Evolutionary conservation across 768 basidiomycete species (phyloP).

Genomic region (Mycena kentingensis): DNA sequence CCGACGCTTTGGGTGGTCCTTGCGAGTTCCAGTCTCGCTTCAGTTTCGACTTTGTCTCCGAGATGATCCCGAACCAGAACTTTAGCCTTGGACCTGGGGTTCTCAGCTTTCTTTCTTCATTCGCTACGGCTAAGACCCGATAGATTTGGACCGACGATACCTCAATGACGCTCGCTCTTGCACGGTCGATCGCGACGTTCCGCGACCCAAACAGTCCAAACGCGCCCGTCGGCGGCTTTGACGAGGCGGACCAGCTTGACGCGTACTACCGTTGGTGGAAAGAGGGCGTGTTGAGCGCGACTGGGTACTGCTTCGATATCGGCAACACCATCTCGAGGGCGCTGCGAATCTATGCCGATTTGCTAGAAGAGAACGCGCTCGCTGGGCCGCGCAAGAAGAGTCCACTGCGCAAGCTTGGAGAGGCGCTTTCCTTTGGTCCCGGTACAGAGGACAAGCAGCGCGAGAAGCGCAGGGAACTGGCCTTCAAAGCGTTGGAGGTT

Average conservation of each 20-base stretch:
- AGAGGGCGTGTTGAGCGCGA: slow-evolving; percentile 36
- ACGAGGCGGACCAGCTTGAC: slow-evolving; percentile 38
- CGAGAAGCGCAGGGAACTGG: slow-evolving; percentile 5
- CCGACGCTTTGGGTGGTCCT: slow-evolving; percentile 50
- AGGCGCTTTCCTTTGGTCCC: background rate
- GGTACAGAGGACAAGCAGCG: background rate
- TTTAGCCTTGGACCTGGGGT: slow-evolving; percentile 40
- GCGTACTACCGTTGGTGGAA: slow-evolving; percentile 38
- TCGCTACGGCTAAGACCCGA: no score
- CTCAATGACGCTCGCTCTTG: slow-evolving; percentile 48
- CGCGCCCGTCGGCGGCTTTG: slow-evolving; percentile 31
- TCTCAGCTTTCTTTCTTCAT: no score
- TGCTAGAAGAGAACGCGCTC: background rate
- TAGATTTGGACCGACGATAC: slow-evolving; percentile 57
- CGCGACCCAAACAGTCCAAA: slow-evolving; percentile 13
- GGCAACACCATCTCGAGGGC: slow-evolving; percentile 38
- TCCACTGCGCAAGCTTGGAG: background rate
- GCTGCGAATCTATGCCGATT: slow-evolving; percentile 36
- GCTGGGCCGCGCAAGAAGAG: background rate
- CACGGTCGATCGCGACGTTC: slow-evolving; percentile 40
- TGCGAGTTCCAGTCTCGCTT: slow-evolving; percentile 43
- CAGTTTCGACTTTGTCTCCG: slow-evolving; percentile 36
- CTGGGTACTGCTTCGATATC: slow-evolving; percentile 42
- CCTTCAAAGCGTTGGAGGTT: slow-evolving; percentile 27
- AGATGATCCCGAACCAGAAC: slow-evolving; percentile 42